phyloP scores from a whole-genome alignment of 164 flowering plant species.

The Vitis labrusca region DNA sequence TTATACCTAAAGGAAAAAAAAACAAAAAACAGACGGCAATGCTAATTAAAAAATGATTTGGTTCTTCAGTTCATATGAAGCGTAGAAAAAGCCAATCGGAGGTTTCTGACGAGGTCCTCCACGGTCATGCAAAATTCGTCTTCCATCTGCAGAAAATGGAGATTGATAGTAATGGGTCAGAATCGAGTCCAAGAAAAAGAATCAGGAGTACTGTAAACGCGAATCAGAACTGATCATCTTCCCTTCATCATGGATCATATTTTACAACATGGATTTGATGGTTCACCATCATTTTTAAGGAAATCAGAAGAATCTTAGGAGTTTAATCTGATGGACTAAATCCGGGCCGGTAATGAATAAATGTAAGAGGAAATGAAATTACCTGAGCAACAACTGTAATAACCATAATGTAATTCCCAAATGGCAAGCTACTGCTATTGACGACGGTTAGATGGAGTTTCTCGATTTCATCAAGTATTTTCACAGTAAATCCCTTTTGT shows the following conservation, averaged over 20 bases:
- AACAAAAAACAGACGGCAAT: no score
- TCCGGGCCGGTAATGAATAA: neutral
- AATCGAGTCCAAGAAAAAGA: no score
- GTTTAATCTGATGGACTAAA: no score
- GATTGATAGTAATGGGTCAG: no score
- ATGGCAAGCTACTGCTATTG: constrained; percentile 35
- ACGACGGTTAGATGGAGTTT: constrained; percentile 35
- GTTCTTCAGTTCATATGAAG: neutral
- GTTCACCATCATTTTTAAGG: no score
- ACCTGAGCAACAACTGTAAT: constrained; percentile 58
- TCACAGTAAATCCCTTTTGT: constrained; percentile 24
- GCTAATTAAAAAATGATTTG: no score
- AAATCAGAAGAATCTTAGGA: no score
- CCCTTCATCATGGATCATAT: no score
- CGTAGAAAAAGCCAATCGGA: constrained; percentile 14
- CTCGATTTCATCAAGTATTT: constrained; percentile 35
- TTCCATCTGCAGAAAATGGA: constrained; percentile 48
- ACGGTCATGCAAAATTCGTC: constrained; percentile 42
- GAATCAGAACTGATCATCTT: no score
- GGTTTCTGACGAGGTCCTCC: constrained; percentile 57
- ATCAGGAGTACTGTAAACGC: no score
- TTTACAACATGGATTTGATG: no score
- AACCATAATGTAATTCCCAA: constrained; percentile 36
- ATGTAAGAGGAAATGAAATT: neutral
- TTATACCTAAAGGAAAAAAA: no score